Evolutionary conservation across 2,329 filamentous ascomycete species (phyloP).

Genomic region (Talaromyces albobiverticillius): DNA sequence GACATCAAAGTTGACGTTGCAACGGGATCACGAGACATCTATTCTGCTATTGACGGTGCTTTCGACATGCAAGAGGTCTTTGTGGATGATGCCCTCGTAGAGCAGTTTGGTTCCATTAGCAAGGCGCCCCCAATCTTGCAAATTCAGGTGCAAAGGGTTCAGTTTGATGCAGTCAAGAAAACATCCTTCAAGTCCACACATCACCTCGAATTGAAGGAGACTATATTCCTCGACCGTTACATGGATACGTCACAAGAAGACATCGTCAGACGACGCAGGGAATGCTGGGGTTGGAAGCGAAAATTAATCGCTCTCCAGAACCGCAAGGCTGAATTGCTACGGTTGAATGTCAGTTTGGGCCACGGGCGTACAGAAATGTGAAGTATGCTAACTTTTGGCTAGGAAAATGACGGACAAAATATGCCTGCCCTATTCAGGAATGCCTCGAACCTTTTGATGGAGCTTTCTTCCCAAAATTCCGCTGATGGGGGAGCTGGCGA

Average conservation of each 20-base stretch:
- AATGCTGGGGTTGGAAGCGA: slow-evolving; percentile 72
- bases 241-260: slow-evolving; percentile 62
- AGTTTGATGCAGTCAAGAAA: slow-evolving; percentile 62
- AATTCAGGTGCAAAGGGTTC: slow-evolving; percentile 81
- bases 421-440: slow-evolving; percentile 31
- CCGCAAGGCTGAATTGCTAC: slow-evolving; percentile 43
- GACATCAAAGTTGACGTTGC: slow-evolving; percentile 63
- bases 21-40: slow-evolving; percentile 63
- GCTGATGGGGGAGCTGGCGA: slow-evolving; percentile 31
- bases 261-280: slow-evolving; percentile 62
- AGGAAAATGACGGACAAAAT: slow-evolving; percentile 23
- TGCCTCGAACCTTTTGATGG: slow-evolving; percentile 43
- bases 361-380: slow-evolving; percentile 18
- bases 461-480: slow-evolving; percentile 32
- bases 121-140: slow-evolving; percentile 82
- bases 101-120: slow-evolving; percentile 69
- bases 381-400: slow-evolving; percentile 9
- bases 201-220: slow-evolving; percentile 74
- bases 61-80: slow-evolving; percentile 78
- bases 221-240: slow-evolving; percentile 84
- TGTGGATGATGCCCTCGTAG: slow-evolving; percentile 58
- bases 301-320: slow-evolving; percentile 57
- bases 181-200: slow-evolving; percentile 70
- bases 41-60: slow-evolving; percentile 78
- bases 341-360: slow-evolving; percentile 26